These are phyloP conservation scores for Thraustotheca clavata DNA, from an alignment of 352 stramenopile genomes.

Conservation along the genomic window DNA sequence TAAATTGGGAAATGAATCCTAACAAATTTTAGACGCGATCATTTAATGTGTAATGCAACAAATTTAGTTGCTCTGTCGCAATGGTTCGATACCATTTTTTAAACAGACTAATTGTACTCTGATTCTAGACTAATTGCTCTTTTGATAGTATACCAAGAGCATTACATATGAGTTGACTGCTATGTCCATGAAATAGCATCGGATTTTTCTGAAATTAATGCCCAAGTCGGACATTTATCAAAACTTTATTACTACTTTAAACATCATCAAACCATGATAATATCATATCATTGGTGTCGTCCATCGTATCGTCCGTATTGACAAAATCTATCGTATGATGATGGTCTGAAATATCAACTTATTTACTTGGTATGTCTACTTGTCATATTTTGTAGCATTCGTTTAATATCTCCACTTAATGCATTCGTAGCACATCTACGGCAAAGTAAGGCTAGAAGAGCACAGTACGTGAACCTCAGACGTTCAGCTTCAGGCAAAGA, in stretches of 20 bases:
- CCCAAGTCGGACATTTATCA: too few relatives aligned
- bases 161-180: too few relatives aligned
- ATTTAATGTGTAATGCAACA: neutral
- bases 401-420: neutral
- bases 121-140: too few relatives aligned
- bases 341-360: neutral
- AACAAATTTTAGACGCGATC: neutral
- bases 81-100: neutral
- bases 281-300: too few relatives aligned
- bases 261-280: too few relatives aligned
- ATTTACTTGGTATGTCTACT: neutral
- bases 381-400: neutral
- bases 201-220: too few relatives aligned
- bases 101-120: too few relatives aligned
- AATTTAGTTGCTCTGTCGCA: neutral
- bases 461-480: neutral
- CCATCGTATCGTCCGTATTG: too few relatives aligned
- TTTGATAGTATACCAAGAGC: too few relatives aligned
- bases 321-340: neutral
- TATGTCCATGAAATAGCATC: too few relatives aligned
- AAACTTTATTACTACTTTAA: too few relatives aligned
- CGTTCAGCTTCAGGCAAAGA: neutral
- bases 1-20: too few relatives aligned
- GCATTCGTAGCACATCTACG: constrained; percentile 3
- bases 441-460: neutral